Base-by-base conservation (phyloP, 2,329 filamentous ascomycete genomes). In the Aspergillus neotritici region DNA sequence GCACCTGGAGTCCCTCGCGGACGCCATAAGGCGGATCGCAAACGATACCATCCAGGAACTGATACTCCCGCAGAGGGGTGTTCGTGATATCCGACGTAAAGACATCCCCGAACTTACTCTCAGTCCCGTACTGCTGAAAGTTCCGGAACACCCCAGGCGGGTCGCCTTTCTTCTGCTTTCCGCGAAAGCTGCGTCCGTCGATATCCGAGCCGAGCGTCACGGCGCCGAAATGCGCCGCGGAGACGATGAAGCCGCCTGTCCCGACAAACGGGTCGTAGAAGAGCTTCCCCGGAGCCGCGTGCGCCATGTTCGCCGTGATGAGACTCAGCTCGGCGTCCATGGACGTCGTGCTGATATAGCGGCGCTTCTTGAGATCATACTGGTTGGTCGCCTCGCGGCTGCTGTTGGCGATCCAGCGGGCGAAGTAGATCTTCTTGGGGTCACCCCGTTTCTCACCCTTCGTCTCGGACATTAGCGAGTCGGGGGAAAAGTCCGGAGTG, bases 1-100 rank as follows among this genome's bases (percentile, higher is more conserved):
- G 74, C 2, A 98, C 91, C 57, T 86, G 86, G 47, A 97, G 67
- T 0, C 93, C 93, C 66, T 98, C 93, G 37, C 93, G 78, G 5
- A 98, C 89, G 2, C 93, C 93, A 61, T 98, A 98, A 0, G 93
- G 93, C 13, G 93, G 93, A 68, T 98, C 93, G 58, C 90, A 97
- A 5, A 97, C 75, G 46, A 98, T 94, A 4, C 87, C 90, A 64
- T 98, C 90, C 46, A 97, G 80, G 52, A 84, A 77, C n/a, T 58
- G 64, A 25, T 61, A 63, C 67, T 34, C 79, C 15, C 44, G 73
- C 15, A 97, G 68, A 1, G 93, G 93, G 2, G 84, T 84, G 60
- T 97, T 90, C 0, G 89, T 96, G 43, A 98, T 65, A 63, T 98
- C 93, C 0, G 87, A 84, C 1, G 87, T 80, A 55, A 96, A 94